Conservation (phyloP, 1,139 yeast genomes). For the Candida freyschussii region DNA sequence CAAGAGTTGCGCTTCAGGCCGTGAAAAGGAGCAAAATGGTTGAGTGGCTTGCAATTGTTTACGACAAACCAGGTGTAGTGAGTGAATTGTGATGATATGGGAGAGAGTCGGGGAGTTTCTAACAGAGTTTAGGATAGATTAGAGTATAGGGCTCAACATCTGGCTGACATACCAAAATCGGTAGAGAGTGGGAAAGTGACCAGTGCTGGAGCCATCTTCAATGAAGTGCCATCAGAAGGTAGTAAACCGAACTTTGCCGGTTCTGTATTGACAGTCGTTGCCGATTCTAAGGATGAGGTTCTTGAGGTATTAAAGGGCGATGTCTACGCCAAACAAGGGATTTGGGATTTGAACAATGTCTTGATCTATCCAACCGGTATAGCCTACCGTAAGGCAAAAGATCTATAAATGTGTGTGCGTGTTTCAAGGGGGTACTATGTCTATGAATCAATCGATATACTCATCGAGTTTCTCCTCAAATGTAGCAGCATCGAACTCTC, state of each 20-base stretch:
- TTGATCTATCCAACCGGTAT: slow-evolving; percentile 52
- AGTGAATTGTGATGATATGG: slow-evolving; percentile 1
- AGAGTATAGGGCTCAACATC: slow-evolving; percentile 52
- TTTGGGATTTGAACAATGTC: slow-evolving; percentile 71
- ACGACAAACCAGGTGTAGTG: slow-evolving; percentile 56
- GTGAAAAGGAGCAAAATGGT: slow-evolving; percentile 28
- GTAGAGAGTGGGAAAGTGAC: slow-evolving; percentile 53
- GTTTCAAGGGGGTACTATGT: background rate
- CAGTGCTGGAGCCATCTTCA: slow-evolving; percentile 62
- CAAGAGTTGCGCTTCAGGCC: slow-evolving; percentile 8
- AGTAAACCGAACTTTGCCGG: slow-evolving; percentile 60
- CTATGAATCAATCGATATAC: slow-evolving; percentile 1
- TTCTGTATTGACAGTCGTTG: slow-evolving; percentile 57
- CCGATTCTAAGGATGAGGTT: slow-evolving; percentile 59
- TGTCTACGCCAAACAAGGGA: slow-evolving; percentile 56
- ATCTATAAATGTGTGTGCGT: slow-evolving; percentile 12
- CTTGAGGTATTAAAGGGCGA: slow-evolving; percentile 60
- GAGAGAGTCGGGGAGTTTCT: background rate
- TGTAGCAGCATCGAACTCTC: slow-evolving; percentile 24
- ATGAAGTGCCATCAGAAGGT: slow-evolving; percentile 37
- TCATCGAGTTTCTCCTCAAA: slow-evolving; percentile 6
- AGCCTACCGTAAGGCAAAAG: slow-evolving; percentile 40
- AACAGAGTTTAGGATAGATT: slow-evolving; percentile 38
- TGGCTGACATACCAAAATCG: slow-evolving; percentile 47
- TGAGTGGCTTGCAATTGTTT: slow-evolving; percentile 69